phyloP scores from a whole-genome alignment of 768 basidiomycete species.

The Boletus huronensis region DNA sequence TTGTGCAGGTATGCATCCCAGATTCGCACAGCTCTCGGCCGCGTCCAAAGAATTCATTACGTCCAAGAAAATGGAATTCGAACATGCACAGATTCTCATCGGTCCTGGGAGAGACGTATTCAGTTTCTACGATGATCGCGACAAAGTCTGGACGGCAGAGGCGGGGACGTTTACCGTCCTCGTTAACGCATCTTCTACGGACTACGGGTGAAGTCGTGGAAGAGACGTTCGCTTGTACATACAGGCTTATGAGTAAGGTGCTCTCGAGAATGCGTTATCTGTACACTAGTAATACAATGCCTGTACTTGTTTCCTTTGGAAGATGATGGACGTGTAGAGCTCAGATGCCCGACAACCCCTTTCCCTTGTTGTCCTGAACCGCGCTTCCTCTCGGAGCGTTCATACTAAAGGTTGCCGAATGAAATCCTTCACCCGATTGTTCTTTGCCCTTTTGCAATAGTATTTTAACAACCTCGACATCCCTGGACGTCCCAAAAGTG shows the following conservation, averaged over 20 bases:
- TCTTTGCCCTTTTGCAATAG: slow-evolving; percentile 64
- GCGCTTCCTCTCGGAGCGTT: slow-evolving; percentile 35
- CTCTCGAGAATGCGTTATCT: background rate
- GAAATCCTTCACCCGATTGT: slow-evolving; percentile 49
- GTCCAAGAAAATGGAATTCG: background rate
- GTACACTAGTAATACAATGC: slow-evolving; percentile 20
- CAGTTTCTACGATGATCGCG: background rate
- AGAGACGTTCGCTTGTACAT: background rate
- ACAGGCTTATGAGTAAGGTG: background rate
- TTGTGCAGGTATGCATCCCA: background rate
- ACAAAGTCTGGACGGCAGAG: background rate
- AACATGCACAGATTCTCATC: background rate
- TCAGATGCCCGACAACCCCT: slow-evolving; percentile 37
- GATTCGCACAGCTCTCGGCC: background rate
- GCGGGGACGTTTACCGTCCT: background rate
- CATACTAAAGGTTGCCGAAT: slow-evolving; percentile 11
- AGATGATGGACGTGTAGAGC: background rate
- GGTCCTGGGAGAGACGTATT: background rate
- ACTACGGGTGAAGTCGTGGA: background rate
- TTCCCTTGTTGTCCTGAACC: slow-evolving; percentile 39
- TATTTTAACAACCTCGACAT: slow-evolving; percentile 55
- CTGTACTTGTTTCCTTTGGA: background rate
- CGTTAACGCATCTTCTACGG: background rate
- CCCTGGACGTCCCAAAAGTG: slow-evolving; percentile 61
- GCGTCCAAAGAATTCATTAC: background rate